phyloP scores from a whole-genome alignment of 345 rosid genomes.

The Eucalyptus dawsonii region DNA sequence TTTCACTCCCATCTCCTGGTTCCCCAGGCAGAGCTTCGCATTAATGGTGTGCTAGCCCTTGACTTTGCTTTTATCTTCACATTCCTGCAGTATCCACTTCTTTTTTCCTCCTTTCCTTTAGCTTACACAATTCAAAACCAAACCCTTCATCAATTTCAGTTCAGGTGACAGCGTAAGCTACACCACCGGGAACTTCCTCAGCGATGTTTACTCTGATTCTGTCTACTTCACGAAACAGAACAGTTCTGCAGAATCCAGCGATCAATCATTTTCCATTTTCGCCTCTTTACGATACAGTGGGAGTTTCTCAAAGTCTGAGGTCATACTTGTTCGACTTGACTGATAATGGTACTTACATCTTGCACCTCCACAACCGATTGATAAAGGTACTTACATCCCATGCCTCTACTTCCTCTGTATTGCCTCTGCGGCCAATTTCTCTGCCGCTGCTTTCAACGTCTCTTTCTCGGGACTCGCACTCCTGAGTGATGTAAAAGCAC shows the following conservation, averaged over 20 bases:
- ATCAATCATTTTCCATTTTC: not conserved
- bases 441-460: constrained; percentile 15
- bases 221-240: not conserved
- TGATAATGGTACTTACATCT: constrained; percentile 11
- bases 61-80: not conserved
- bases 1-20: not conserved
- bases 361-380: constrained; percentile 10
- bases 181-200: not conserved
- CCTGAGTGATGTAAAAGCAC: constrained; percentile 6
- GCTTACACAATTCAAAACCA: not conserved
- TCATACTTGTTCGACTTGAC: constrained; percentile 12
- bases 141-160: constrained; percentile 10
- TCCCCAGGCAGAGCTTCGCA: not conserved
- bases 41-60: not conserved
- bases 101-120: not conserved
- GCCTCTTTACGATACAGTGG: constrained; percentile 27
- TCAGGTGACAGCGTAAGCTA: not conserved
- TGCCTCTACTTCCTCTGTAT: constrained; percentile 25
- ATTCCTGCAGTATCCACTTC: not conserved
- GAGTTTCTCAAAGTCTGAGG: constrained; percentile 14
- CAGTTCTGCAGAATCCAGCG: not conserved
- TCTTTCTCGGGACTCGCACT: constrained; percentile 8
- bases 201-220: not conserved
- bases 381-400: constrained; percentile 15
- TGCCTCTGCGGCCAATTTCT: not conserved